phyloP scores from a whole-genome alignment of 164 flowering plant species.

The Dillenia turbinata region DNA sequence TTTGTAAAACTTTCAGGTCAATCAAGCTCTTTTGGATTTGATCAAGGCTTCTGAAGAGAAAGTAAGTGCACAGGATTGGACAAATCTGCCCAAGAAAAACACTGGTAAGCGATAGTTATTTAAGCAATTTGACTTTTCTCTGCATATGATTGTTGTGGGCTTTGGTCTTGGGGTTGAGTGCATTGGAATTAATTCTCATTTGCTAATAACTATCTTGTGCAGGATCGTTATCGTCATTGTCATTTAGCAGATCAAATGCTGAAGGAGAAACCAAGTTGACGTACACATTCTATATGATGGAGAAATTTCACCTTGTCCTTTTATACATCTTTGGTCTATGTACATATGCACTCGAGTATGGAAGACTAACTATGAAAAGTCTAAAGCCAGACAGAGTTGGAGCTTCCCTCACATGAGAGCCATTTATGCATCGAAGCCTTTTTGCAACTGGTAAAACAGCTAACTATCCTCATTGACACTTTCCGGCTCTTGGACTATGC shows the following conservation, averaged over 20 bases:
- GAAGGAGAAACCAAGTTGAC: conserved; percentile 21
- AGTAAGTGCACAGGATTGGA: conserved; percentile 63
- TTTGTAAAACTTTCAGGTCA: conserved; percentile 54
- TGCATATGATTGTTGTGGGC: background rate
- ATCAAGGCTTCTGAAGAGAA: conserved; percentile 64
- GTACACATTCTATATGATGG: conserved; percentile 8
- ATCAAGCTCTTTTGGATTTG: conserved; percentile 74
- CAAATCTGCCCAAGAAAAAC: conserved; percentile 47
- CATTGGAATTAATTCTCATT: no score
- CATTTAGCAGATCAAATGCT: conserved; percentile 11
- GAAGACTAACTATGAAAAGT: conserved; percentile 23
- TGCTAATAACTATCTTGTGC: no score
- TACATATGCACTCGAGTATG: conserved; percentile 23
- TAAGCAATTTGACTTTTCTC: background rate
- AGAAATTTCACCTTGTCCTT: conserved; percentile 26
- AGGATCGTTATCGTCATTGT: conserved; percentile 2
- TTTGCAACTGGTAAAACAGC: no score
- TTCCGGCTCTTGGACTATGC: no score
- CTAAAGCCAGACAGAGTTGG: conserved; percentile 42
- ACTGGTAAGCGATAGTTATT: conserved; percentile 30
- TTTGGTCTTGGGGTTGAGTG: no score
- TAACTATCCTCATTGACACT: no score
- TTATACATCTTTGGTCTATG: conserved; percentile 38
- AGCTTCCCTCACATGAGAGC: conserved; percentile 13
- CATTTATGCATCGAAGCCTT: no score